A percentile compares a stretch with the other conserved stretches of the same genome.
These are phyloP conservation scores for Gossypium trilobum DNA, from an alignment of 441 rosid species.

Conservation along the genomic window DNA sequence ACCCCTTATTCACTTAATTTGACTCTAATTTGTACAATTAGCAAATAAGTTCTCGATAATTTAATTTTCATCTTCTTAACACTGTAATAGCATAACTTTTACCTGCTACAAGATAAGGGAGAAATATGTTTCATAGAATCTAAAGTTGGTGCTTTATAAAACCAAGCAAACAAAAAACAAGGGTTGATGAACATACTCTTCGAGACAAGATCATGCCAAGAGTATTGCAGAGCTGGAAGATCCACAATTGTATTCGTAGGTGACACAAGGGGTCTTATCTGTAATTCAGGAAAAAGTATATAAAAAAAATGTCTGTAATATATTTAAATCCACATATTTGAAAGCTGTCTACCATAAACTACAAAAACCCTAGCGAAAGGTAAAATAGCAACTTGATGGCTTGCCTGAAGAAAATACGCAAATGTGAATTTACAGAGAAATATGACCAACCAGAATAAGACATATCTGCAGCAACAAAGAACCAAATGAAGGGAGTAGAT, in stretches of 20 bases:
- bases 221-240: constrained; percentile 44
- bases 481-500: neutral
- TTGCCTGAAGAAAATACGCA: constrained; percentile 98
- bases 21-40: neutral
- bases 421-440: constrained; percentile 80
- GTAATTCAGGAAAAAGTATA: constrained; percentile 26
- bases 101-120: neutral
- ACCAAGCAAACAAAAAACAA: neutral
- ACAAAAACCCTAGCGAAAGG: constrained; percentile 10
- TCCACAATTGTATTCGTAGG: constrained; percentile 56
- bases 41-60: neutral
- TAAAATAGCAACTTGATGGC: constrained; percentile 18
- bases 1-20: neutral
- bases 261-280: constrained; percentile 83
- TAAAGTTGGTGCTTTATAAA: neutral
- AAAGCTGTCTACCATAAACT: neutral
- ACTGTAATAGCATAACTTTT: neutral
- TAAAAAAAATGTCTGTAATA: neutral
- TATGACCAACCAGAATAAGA: constrained; percentile 83
- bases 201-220: constrained; percentile 97
- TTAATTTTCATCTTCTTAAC: neutral
- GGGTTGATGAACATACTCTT: constrained; percentile 46
- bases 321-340: neutral
- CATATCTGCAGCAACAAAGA: constrained; percentile 57
- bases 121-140: neutral